These are phyloP conservation scores for Phascolomyces articulosus DNA, from an alignment of 371 early-diverging fungal species.

Conservation along the genomic window DNA sequence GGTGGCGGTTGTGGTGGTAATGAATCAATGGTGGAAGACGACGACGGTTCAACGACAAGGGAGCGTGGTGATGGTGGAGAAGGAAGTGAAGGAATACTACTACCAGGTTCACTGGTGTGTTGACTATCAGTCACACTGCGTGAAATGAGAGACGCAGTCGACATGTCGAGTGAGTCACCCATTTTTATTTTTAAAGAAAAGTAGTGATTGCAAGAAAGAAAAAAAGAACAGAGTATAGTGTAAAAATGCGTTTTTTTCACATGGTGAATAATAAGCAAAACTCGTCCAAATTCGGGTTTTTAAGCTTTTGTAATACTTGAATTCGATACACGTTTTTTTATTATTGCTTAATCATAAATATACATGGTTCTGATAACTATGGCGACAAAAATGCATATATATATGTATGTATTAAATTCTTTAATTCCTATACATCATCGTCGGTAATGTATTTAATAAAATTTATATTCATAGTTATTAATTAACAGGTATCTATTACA, in stretches of 20 bases:
- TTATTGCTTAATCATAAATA: too few species aligned
- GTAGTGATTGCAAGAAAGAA: not conserved
- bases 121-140: constrained; percentile 6
- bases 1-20: not conserved
- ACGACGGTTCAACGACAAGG: constrained; percentile 6
- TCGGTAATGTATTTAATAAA: too few species aligned
- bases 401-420: too few species aligned
- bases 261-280: too few species aligned
- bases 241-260: not conserved
- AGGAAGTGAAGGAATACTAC: constrained; percentile 9
- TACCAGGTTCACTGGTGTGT: not conserved
- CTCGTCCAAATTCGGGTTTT: too few species aligned
- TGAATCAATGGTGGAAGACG: not conserved
- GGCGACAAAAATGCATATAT: too few species aligned
- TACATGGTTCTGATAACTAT: too few species aligned
- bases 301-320: too few species aligned
- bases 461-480: too few species aligned
- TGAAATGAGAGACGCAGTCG: constrained; percentile 34
- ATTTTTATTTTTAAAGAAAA: not conserved
- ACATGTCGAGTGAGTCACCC: constrained; percentile 38
- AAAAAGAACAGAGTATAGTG: not conserved
- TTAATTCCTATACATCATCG: too few species aligned
- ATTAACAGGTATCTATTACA: too few species aligned
- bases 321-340: too few species aligned
- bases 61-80: constrained; percentile 20